Percentiles rank a stretch among this genome's conserved stretches.
phyloP scores from a whole-genome alignment of 2,329 filamentous ascomycete species.

The Stagonosporopsis tanaceti region DNA sequence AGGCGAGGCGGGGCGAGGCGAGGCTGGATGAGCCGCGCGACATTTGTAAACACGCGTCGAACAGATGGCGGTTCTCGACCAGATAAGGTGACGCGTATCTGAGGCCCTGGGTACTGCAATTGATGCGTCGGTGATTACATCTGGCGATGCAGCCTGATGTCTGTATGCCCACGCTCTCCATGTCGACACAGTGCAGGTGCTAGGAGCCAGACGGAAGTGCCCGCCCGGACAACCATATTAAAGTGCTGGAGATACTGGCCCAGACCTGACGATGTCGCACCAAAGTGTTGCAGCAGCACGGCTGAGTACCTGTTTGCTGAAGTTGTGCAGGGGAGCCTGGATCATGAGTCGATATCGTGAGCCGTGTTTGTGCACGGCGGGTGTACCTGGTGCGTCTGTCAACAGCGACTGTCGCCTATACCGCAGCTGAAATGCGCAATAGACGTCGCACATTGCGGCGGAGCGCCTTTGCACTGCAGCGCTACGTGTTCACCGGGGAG shows the following conservation, averaged over 20 bases:
- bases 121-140: neutral
- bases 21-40: too few relatives aligned
- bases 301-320: neutral
- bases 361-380: slow-evolving; percentile 14
- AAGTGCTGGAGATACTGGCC: neutral
- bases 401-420: too few relatives aligned
- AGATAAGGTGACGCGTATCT: too few relatives aligned
- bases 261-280: slow-evolving; percentile 22
- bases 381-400: too few relatives aligned
- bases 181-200: neutral
- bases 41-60: too few relatives aligned
- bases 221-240: slow-evolving; percentile 10
- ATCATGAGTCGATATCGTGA: slow-evolving; percentile 14
- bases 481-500: neutral
- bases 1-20: too few relatives aligned
- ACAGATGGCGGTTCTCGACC: too few relatives aligned
- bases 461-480: neutral
- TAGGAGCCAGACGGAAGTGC: neutral
- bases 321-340: slow-evolving; percentile 1
- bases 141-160: neutral
- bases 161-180: neutral
- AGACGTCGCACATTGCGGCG: too few relatives aligned
- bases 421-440: too few relatives aligned
- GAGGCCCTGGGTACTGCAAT: too few relatives aligned
- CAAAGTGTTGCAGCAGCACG: slow-evolving; percentile 24